Base-by-base conservation (phyloP, 1,284 basidiomycete genomes). In the Fomitopsis schrenkii region DNA sequence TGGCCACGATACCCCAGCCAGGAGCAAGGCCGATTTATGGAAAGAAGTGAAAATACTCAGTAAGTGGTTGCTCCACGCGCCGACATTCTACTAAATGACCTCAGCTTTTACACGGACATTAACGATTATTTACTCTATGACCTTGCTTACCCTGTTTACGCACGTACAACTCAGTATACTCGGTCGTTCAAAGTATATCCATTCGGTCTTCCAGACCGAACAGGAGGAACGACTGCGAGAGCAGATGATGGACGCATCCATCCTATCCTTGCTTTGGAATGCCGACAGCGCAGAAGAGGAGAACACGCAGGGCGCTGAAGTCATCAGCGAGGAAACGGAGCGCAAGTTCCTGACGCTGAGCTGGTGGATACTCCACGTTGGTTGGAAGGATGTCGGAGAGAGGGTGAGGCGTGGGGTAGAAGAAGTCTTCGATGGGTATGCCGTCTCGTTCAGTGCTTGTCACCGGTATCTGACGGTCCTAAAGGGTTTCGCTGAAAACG, bases 361-460 rank as follows among this genome's bases (percentile, higher is more conserved):
- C 57, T 97, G 94, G 92, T 96, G 94, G 93, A 81, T 96, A 54
- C 71, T 97, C 59, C 90, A 97, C 68, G 87, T 91, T 3, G 94
- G 95, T 0, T 96, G 94, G 93, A 89, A 90, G 67, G 86, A 90
- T 59, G 81, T 96, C 0, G 86, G 86, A 1, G 86, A 88, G 64
- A 77, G 90, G 26, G 90, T 95, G 1, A 75, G 86, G 64, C 76
- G 81, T 48, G 90, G 86, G 0, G 91, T 95, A 0, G 88, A 94
- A 69, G 88, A 89, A 58, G 88, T 90, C 0, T 90, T 96, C 63
- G 86, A 90, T 62, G 83, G 83, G 93, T 93, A n/a, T 28, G 36
- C 86, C 79, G 5, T 17, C 17, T n/a, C 45, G 61, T 12, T 48
- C 35, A 5, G 46, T 3, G 17, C 4, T 0, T 19, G 14, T 17